Conservation (phyloP, 106 monocot genomes). For the Alisma plantagoaquatica region DNA sequence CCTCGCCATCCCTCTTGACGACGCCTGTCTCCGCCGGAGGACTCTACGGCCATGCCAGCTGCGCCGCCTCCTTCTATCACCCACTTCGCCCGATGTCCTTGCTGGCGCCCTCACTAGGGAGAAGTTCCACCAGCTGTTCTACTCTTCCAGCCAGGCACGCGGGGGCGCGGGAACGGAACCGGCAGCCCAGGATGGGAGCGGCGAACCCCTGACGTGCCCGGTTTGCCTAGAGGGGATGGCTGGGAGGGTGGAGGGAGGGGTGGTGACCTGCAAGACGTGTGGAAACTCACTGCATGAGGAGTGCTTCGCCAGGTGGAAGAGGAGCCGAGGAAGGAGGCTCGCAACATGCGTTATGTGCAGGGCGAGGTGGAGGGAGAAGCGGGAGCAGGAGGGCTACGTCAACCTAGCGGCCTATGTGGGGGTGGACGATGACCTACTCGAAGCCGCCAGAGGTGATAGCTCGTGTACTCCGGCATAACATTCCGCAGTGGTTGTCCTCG, state of each 20-base stretch:
- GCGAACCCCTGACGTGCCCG: conserved; percentile 16
- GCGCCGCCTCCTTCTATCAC: conserved; percentile 20
- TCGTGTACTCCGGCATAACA: too few species aligned
- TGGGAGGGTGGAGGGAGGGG: conserved; percentile 2
- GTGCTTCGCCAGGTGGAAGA: conserved; percentile 66
- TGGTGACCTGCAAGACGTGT: conserved; percentile 47
- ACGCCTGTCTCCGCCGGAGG: conserved; percentile 36
- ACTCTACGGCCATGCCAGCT: conserved; percentile 41
- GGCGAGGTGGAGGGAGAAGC: conserved; percentile 67
- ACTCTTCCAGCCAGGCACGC: too few species aligned
- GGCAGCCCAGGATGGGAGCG: background rate
- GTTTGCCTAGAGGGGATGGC: conserved; percentile 45
- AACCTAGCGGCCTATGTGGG: conserved; percentile 50
- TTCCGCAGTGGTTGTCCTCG: too few species aligned
- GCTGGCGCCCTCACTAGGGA: conserved; percentile 37
- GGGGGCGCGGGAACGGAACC: background rate
- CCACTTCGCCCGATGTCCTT: conserved; percentile 19
- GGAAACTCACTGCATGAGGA: conserved; percentile 68
- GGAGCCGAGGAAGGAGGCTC: conserved; percentile 47
- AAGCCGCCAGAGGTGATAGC: too few species aligned
- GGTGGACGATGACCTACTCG: too few species aligned
- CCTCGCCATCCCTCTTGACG: conserved; percentile 43
- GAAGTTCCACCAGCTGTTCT: conserved; percentile 51
- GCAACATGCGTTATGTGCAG: conserved; percentile 76
- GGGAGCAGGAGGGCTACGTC: conserved; percentile 33